Base-by-base conservation (phyloP, 2,329 filamentous ascomycete species). In the Colletotrichum costaricense region DNA sequence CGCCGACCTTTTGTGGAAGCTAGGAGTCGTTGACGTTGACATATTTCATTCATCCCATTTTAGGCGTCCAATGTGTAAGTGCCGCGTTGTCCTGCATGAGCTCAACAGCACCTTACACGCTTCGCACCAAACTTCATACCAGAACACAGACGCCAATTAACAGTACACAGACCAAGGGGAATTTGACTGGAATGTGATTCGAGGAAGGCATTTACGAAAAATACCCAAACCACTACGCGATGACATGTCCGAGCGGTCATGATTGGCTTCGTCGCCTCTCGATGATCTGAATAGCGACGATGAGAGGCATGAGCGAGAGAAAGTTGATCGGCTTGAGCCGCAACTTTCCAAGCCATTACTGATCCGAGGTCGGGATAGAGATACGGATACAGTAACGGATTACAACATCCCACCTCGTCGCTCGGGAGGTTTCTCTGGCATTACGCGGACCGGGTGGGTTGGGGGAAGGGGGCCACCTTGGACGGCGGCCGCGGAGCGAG, bases 321-420 rank as follows among this genome's bases (percentile, higher is more conserved):
- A 1, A 64, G 62, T 19, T 19, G 16, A 64, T 63, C 65, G 66
- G 69, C 54, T 59, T 59, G 58, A 38, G 66, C 66, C 69, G 59
- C 35, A 64, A 64, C 58, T n/a, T 22, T 64, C 26, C 28, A 54
- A 12, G 5, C 22, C 30, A 22, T 26, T 64, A 46, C 2, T 35
- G 62, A 16, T 24, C 14, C n/a, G n/a, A 60, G 35, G 35, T 46
- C n/a, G 26, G 26, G 26, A 52, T 54, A 38, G 62, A 5, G 46
- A 63, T 30, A 12, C 19, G 11, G 16, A 9, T 6, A 49, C 19
- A 49, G 38, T 42, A 3, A 19, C 38, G 7, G 6, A 3, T 12
- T 19, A 46, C 38, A 3, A 24, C 7, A 63, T 63, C 42, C 46
- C n/a, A 46, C 35, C 35, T 46, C 28, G 7, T 30, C 28, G 28